Base-by-base conservation (phyloP, 1,139 yeast species). In the Groenewaldozyma auringiensis region DNA sequence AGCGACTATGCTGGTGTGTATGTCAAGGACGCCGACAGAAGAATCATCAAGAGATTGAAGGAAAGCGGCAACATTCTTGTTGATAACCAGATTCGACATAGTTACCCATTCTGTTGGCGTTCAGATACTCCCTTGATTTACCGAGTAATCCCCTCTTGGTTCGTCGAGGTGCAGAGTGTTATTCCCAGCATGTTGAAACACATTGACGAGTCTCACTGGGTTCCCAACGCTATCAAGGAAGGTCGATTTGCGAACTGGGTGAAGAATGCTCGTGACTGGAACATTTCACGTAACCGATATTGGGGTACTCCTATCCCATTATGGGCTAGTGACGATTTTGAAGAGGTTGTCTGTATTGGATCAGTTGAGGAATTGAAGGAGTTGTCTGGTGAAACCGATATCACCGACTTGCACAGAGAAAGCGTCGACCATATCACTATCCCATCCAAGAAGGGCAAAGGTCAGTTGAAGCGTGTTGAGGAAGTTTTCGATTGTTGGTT, bases 401-500 rank as follows among this genome's bases (percentile, higher is more conserved):
- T 92, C 59, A 81, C 85, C 37, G 99, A 92, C 63, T 71, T 92
- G 57, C 99, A 92, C 70, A 87, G 98, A 71, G 97, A 92, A 61
- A 75, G 71, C 59, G 88, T 92, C 61, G 99, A 92, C 63, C 74
- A 81, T 50, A 81, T 92, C 64, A 88, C 96, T 51, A 92, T 92
- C 60, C 97, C 97, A 49, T 89, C 97, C n/a, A 74, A 80, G 62
- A 66, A 76, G 61, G 97, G 98, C 56, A 89, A 87, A 65, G 96
- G 96, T 56, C 70, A 65, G 31, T 78, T 94, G 68, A 83, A 71
- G 66, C 84, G 99, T 75, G 76, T 92, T 52, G 97, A 92, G 65
- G 98, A 92, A 69, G 99, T 94, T 45, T 94, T 94, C 62, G 98
- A 94, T 70, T 94, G 99, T 74, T 94, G 99, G 99, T 94, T 92